phyloP scores from a whole-genome alignment of 768 basidiomycete species.

The Xerocomellus dryophilus region DNA sequence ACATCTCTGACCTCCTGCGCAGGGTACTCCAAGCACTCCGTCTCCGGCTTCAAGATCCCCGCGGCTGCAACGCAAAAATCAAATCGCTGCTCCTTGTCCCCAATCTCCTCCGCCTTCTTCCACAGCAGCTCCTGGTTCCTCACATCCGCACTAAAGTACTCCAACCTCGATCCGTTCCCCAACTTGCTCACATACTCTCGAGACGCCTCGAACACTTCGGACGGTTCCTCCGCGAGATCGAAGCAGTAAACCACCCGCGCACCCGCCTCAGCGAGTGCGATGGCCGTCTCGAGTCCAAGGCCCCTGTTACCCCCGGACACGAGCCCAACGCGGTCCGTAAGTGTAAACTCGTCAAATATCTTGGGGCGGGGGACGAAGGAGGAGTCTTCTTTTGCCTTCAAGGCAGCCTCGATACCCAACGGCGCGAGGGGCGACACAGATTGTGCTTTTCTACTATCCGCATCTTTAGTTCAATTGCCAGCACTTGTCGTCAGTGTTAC shows the following conservation, averaged over 20 bases:
- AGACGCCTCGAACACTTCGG: conserved; percentile 55
- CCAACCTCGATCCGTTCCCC: conserved; percentile 42
- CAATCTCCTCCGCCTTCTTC: conserved; percentile 56
- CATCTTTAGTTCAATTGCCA: neutral
- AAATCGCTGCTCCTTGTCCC: conserved; percentile 63
- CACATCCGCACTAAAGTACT: conserved; percentile 67
- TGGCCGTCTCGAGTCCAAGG: conserved; percentile 81
- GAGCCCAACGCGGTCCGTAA: conserved; percentile 55
- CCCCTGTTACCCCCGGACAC: conserved; percentile 67
- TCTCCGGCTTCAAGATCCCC: conserved; percentile 60
- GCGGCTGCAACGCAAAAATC: conserved; percentile 79
- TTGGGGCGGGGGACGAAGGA: conserved; percentile 40
- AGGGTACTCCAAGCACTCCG: conserved; percentile 63
- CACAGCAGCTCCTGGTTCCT: conserved; percentile 60
- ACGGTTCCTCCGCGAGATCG: conserved; percentile 55
- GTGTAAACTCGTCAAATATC: conserved; percentile 57
- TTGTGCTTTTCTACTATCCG: conserved; percentile 27
- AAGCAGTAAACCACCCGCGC: conserved; percentile 68
- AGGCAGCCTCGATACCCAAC: conserved; percentile 60
- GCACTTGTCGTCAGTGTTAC: conserved; percentile 19
- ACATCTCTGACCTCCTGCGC: conserved; percentile 64
- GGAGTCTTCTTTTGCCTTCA: conserved; percentile 40
- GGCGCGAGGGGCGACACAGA: conserved; percentile 55
- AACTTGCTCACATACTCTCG: conserved; percentile 49
- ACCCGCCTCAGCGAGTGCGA: conserved; percentile 70